Conservation (phyloP, 768 basidiomycete genomes). For the Tulasnella sp. region DNA sequence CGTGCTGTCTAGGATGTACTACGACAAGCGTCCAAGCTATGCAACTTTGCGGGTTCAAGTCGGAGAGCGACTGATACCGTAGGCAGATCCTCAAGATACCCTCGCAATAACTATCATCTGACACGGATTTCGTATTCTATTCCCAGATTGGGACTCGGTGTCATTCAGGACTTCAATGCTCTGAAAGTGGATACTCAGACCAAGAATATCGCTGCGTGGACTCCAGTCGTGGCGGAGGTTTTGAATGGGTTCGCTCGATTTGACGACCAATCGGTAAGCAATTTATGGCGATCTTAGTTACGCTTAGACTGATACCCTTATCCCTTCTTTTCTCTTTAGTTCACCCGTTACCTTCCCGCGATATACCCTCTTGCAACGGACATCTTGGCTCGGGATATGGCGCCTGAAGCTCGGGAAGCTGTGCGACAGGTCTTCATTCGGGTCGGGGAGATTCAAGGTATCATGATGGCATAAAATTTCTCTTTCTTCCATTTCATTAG, state of each 20-base stretch:
- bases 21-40: constrained; percentile 78
- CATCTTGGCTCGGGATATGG: constrained; percentile 68
- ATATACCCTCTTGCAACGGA: constrained; percentile 87
- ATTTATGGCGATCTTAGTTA: constrained; percentile 12
- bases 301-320: constrained; percentile 15
- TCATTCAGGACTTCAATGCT: constrained; percentile 83
- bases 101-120: not conserved
- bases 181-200: constrained; percentile 82
- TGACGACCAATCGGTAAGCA: constrained; percentile 78
- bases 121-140: constrained; percentile 15
- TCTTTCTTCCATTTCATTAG: too few species aligned
- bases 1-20: constrained; percentile 86
- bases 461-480: constrained; percentile 30
- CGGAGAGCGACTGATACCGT: constrained; percentile 52
- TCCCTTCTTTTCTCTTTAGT: constrained; percentile 38
- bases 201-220: constrained; percentile 95
- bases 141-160: constrained; percentile 69
- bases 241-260: constrained; percentile 81
- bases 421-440: constrained; percentile 70
- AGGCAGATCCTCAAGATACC: constrained; percentile 35
- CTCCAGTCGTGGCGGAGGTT: constrained; percentile 95
- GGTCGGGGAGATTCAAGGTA: constrained; percentile 62
- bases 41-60: constrained; percentile 42
- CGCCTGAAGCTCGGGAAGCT: constrained; percentile 70
- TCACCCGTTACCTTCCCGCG: constrained; percentile 73